These are phyloP conservation scores for Syncephalastrum sp. DNA, from an alignment of 371 early-diverging fungal genomes.

Conservation along the genomic window DNA sequence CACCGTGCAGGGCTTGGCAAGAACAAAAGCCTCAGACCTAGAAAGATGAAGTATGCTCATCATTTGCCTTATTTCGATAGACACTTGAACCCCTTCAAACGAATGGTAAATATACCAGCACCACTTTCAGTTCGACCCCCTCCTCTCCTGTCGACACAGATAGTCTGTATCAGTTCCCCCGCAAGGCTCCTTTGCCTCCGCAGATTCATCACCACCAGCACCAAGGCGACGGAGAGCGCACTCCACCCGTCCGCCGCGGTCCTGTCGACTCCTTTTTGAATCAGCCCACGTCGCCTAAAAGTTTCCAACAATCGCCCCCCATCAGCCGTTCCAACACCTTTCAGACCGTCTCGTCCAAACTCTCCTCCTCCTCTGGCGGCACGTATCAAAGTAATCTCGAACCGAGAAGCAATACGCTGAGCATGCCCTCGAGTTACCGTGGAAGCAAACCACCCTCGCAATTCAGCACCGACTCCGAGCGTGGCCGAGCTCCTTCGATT, in stretches of 20 bases:
- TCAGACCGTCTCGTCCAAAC: conserved; percentile 38
- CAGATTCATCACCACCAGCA: conserved; percentile 4
- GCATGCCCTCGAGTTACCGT: background rate
- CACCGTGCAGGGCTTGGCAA: too few species aligned
- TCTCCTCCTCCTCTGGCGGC: conserved; percentile 17
- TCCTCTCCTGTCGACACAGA: conserved; percentile 20
- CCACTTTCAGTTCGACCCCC: background rate
- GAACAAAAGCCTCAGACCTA: too few species aligned
- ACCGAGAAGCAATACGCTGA: background rate
- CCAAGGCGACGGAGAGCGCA: conserved; percentile 1
- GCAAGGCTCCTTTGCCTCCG: conserved; percentile 48
- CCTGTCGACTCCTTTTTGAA: conserved; percentile 10
- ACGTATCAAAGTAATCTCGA: conserved; percentile 11
- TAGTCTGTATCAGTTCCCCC: conserved; percentile 39
- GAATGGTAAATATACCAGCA: conserved; percentile 1
- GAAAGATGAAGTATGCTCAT: too few species aligned
- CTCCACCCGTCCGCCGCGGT: conserved; percentile 1
- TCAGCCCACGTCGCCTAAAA: conserved; percentile 25
- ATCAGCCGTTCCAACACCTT: conserved; percentile 48
- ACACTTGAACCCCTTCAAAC: too few species aligned
- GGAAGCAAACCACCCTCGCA: conserved; percentile 1
- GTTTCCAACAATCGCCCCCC: conserved; percentile 22
- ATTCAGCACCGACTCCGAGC: background rate
- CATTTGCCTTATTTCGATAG: too few species aligned
- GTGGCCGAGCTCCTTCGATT: background rate